phyloP scores from a whole-genome alignment of 2,329 filamentous ascomycete genomes.

The Dactylellina drechsleri region DNA sequence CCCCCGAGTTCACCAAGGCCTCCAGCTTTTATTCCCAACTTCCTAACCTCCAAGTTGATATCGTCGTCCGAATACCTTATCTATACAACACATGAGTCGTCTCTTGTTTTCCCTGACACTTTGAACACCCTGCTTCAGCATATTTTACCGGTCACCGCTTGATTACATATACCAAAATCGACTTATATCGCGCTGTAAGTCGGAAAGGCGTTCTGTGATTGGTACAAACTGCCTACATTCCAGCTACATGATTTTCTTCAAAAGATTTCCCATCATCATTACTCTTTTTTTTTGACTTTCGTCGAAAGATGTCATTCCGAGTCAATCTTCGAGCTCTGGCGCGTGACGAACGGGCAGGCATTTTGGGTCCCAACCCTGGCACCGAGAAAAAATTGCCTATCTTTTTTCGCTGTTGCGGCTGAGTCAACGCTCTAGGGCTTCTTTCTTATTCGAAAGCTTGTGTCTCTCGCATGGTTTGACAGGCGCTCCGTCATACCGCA shows the following conservation, averaged over 20 bases:
- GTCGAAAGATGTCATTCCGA: slow-evolving; percentile 10
- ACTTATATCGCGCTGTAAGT: slow-evolving; percentile 28
- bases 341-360: slow-evolving; percentile 46
- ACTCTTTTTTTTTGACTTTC: neutral
- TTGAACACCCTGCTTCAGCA: slow-evolving; percentile 5
- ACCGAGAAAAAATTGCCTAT: slow-evolving; percentile 14
- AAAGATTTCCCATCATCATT: neutral
- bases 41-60: slow-evolving; percentile 16
- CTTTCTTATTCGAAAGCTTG: slow-evolving; percentile 26
- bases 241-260: neutral
- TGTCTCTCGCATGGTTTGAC: slow-evolving; percentile 40
- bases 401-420: slow-evolving; percentile 40
- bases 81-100: slow-evolving; percentile 36
- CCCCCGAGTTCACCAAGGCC: neutral
- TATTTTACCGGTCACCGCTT: slow-evolving; percentile 12
- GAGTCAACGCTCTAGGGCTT: slow-evolving; percentile 52
- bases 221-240: slow-evolving; percentile 4
- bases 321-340: slow-evolving; percentile 19
- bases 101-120: slow-evolving; percentile 28
- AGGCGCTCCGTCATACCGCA: slow-evolving; percentile 52
- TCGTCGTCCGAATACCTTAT: slow-evolving; percentile 26
- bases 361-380: slow-evolving; percentile 24
- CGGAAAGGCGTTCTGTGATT: slow-evolving; percentile 15
- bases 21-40: slow-evolving; percentile 13
- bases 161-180: slow-evolving; percentile 12